Evolutionary conservation across 2,329 filamentous ascomycete genomes (phyloP).

Genomic region (Trichothecium sympodiale): DNA sequence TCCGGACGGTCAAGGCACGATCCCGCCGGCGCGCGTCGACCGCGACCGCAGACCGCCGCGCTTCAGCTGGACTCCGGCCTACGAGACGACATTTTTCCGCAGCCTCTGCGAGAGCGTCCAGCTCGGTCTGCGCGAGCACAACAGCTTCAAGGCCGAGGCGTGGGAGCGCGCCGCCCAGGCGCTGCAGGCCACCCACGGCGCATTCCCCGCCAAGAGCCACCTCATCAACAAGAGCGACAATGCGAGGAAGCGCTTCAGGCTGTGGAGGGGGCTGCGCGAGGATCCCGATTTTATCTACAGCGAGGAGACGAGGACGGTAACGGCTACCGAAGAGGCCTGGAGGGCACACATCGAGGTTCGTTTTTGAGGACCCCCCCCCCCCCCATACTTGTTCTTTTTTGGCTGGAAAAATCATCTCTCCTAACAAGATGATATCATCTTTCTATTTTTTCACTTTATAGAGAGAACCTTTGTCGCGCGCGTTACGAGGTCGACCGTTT

Average conservation of each 20-base stretch:
- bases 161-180: constrained; percentile 47
- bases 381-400: too few relatives aligned
- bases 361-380: too few relatives aligned
- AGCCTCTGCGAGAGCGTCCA: constrained; percentile 49
- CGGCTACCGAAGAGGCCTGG: constrained; percentile 47
- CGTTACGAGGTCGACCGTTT: constrained; percentile 44
- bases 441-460: constrained; percentile 16
- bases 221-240: constrained; percentile 56
- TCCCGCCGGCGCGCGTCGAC: constrained; percentile 20
- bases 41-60: constrained; percentile 35
- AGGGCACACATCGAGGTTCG: constrained; percentile 44
- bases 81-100: constrained; percentile 49
- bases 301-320: constrained; percentile 35
- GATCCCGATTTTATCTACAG: constrained; percentile 47
- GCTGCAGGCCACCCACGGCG: constrained; percentile 42
- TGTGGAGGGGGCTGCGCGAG: constrained; percentile 48
- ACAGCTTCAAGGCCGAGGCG: constrained; percentile 50
- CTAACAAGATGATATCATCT: too few relatives aligned
- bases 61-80: constrained; percentile 49
- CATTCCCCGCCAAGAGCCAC: constrained; percentile 48
- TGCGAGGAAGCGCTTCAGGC: constrained; percentile 50
- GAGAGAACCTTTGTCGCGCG: constrained; percentile 47
- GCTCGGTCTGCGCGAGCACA: constrained; percentile 43
- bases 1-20: constrained; percentile 19
- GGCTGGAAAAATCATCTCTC: too few relatives aligned